Evolutionary conservation across 805 yeast species (phyloP).

Genomic region (Kodamaea hsintzibuensis): DNA sequence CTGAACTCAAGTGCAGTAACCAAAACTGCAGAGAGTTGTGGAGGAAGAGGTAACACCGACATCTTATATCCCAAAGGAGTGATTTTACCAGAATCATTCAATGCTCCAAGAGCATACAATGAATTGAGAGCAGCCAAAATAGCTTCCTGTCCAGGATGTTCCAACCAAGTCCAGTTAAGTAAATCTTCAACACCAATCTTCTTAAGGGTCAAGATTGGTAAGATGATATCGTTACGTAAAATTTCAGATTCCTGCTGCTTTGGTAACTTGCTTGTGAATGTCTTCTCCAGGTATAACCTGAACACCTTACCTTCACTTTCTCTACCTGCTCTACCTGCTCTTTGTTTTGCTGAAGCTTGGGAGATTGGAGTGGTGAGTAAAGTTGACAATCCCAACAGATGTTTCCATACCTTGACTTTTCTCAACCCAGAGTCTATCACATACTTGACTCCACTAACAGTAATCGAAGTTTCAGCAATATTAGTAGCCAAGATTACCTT

Average conservation of each 20-base stretch:
- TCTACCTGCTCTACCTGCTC: slow-evolving; percentile 99
- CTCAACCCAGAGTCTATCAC: slow-evolving; percentile 92
- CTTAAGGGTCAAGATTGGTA: slow-evolving; percentile 83
- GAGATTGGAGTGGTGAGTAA: slow-evolving; percentile 90
- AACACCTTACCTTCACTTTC: slow-evolving; percentile 87
- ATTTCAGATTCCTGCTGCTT: slow-evolving; percentile 93
- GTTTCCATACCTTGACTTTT: slow-evolving; percentile 94
- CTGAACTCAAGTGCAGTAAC: slow-evolving; percentile 63
- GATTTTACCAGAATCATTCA: slow-evolving; percentile 72
- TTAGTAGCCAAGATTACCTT: slow-evolving; percentile 92
- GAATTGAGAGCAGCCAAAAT: slow-evolving; percentile 75
- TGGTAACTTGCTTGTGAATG: slow-evolving; percentile 57
- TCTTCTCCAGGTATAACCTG: slow-evolving; percentile 75
- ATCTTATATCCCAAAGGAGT: slow-evolving; percentile 81
- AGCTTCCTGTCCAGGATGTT: slow-evolving; percentile 81
- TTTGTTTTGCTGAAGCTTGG: slow-evolving; percentile 89
- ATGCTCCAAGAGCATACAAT: slow-evolving; percentile 74
- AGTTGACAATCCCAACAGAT: slow-evolving; percentile 89
- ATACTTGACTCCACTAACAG: slow-evolving; percentile 91
- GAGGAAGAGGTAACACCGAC: slow-evolving; percentile 90
- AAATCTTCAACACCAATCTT: slow-evolving; percentile 81
- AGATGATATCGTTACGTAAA: slow-evolving; percentile 77
- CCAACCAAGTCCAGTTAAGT: slow-evolving; percentile 88
- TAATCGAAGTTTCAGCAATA: slow-evolving; percentile 96
- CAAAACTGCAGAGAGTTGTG: slow-evolving; percentile 85